Percentiles rank a stretch among this genome's conserved stretches.
phyloP scores from a whole-genome alignment of 805 yeast species.

The Candida yuanshanica region DNA sequence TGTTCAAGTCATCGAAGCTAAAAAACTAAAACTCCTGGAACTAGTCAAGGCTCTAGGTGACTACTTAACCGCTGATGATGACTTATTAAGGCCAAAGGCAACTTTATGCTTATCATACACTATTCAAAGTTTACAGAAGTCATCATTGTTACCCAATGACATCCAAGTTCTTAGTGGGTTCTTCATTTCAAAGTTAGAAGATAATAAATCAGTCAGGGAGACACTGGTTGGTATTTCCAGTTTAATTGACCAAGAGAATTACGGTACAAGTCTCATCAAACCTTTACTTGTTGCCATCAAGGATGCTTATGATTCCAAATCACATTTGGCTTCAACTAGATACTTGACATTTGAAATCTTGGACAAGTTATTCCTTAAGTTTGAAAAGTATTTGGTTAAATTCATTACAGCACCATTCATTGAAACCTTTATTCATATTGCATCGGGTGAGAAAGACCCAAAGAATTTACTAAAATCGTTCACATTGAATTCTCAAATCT shows the following conservation, averaged over 20 bases:
- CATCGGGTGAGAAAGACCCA: conserved; percentile 93
- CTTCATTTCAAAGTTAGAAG: conserved; percentile 61
- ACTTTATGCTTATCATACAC: conserved; percentile 37
- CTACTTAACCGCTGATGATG: conserved; percentile 55
- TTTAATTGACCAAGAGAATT: conserved; percentile 47
- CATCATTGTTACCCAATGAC: conserved; percentile 33
- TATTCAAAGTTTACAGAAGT: conserved; percentile 25
- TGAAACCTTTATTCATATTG: conserved; percentile 56
- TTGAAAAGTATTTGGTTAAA: conserved; percentile 18
- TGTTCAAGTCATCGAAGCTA: conserved; percentile 1
- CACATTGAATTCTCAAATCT: conserved; percentile 43
- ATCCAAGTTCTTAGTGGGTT: conserved; percentile 42
- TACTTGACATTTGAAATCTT: conserved; percentile 51
- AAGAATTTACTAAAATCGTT: conserved; percentile 74
- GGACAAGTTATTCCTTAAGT: conserved; percentile 28
- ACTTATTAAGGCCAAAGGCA: conserved; percentile 43
- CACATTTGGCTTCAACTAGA: conserved; percentile 57
- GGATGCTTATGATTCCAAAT: conserved; percentile 46
- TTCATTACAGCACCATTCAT: conserved; percentile 38
- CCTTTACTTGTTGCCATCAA: conserved; percentile 34
- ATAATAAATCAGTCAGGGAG: conserved; percentile 46
- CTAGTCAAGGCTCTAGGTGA: conserved; percentile 58
- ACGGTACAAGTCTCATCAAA: conserved; percentile 31
- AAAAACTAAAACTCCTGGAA: conserved; percentile 35
- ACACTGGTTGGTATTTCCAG: conserved; percentile 50